A percentile compares a stretch with the other conserved stretches of the same genome.
phyloP scores from a whole-genome alignment of 1,284 basidiomycete genomes.

The Rhodofomes roseus region DNA sequence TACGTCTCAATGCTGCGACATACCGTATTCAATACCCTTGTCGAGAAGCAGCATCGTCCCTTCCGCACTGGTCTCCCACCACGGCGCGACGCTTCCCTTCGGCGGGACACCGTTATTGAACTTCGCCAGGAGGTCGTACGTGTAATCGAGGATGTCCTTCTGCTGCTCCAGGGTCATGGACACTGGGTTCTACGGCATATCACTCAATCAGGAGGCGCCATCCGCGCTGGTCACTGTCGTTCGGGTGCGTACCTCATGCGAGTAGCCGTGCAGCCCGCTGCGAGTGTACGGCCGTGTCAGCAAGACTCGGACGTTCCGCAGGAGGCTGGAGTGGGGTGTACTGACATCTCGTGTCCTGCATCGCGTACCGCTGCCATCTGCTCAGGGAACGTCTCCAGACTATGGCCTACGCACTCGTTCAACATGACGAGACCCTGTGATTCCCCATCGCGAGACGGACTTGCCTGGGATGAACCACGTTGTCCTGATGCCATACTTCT shows the following conservation, averaged over 20 bases:
- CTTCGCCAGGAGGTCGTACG: slow-evolving; percentile 60
- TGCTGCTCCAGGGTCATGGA: slow-evolving; percentile 66
- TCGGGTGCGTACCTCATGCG: slow-evolving; percentile 49
- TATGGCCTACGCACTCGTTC: slow-evolving; percentile 43
- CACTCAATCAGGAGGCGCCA: not conserved
- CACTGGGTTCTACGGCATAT: slow-evolving; percentile 51
- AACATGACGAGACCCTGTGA: not conserved
- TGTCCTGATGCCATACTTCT: slow-evolving; percentile 64
- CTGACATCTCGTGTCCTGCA: slow-evolving; percentile 68
- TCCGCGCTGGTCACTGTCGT: not conserved
- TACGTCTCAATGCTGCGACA: slow-evolving; percentile 4
- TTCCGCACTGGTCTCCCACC: slow-evolving; percentile 79
- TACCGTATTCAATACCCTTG: slow-evolving; percentile 74
- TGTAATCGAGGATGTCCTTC: slow-evolving; percentile 59
- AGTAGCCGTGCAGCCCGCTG: slow-evolving; percentile 72
- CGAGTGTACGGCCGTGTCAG: not conserved
- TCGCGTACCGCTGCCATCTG: slow-evolving; percentile 65
- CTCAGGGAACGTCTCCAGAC: slow-evolving; percentile 65
- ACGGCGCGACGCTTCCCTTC: slow-evolving; percentile 66
- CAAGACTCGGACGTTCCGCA: not conserved
- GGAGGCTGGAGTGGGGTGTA: too few species aligned
- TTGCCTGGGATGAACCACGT: slow-evolving; percentile 72
- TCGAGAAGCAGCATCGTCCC: slow-evolving; percentile 65
- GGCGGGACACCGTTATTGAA: slow-evolving; percentile 71
- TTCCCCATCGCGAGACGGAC: too few species aligned